phyloP scores from a whole-genome alignment of 345 rosid species.

The Anacardium occidentale region DNA sequence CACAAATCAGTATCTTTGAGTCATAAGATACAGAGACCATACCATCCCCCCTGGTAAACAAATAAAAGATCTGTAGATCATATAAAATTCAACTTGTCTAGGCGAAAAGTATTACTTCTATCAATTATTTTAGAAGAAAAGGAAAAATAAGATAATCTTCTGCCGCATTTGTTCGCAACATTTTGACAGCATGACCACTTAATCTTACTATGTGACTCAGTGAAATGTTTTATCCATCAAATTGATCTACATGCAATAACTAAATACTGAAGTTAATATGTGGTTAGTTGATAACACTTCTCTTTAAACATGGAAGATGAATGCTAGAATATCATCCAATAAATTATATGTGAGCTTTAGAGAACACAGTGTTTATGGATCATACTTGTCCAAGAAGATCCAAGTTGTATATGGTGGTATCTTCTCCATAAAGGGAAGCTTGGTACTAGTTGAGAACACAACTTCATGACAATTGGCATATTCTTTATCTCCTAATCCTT shows the following conservation, averaged over 20 bases:
- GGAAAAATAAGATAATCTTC: not conserved
- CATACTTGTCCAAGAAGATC: constrained; percentile 94
- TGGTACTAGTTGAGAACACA: constrained; percentile 36
- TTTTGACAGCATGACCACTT: not conserved
- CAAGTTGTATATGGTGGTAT: constrained; percentile 93
- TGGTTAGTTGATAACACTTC: not conserved
- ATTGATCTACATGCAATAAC: not conserved
- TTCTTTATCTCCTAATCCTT: constrained; percentile 68
- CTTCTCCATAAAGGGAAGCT: constrained; percentile 66
- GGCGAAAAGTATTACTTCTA: not conserved
- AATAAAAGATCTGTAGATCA: not conserved
- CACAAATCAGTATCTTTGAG: not conserved
- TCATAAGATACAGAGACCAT: not conserved
- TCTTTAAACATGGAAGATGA: not conserved
- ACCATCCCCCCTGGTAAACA: not conserved
- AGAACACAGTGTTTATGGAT: not conserved
- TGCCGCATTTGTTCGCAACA: not conserved
- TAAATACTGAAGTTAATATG: not conserved
- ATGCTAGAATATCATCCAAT: constrained; percentile 12
- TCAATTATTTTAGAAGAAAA: constrained; percentile 3
- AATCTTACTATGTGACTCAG: not conserved
- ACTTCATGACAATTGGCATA: constrained; percentile 60
- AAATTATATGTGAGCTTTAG: constrained; percentile 2
- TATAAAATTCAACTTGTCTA: not conserved
- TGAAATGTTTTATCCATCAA: not conserved